Conservation (phyloP, 2,329 filamentous ascomycete genomes). For the Metarhizium humberi region DNA sequence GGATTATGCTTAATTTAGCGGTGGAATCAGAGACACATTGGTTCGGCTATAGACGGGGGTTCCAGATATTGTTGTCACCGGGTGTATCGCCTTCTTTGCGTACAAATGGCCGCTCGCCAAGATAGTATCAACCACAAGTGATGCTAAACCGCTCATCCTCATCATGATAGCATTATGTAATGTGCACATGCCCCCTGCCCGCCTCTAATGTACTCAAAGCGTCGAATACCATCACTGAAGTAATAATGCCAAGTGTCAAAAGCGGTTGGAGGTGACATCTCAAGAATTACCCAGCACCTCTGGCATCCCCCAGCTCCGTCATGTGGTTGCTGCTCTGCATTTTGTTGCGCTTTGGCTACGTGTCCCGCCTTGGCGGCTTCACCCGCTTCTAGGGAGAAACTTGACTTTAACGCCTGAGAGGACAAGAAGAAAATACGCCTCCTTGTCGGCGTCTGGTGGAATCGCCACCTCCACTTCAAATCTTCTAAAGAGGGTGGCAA, state of each 20-base stretch:
- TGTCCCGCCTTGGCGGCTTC: neutral
- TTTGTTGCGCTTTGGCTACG: neutral
- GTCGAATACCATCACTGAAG: neutral
- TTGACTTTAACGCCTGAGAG: slow-evolving; percentile 34
- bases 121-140: neutral
- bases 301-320: neutral
- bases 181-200: neutral
- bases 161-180: neutral
- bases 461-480: slow-evolving; percentile 34
- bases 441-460: slow-evolving; percentile 28
- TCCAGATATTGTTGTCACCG: too few species aligned
- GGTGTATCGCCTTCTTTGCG: too few species aligned
- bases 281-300: neutral
- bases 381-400: slow-evolving; percentile 18
- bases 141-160: neutral
- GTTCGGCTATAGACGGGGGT: too few species aligned
- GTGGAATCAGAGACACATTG: too few species aligned
- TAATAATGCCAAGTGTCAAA: neutral
- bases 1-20: too few species aligned
- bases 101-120: too few species aligned
- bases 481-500: slow-evolving; percentile 29
- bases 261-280: neutral
- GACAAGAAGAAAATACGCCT: slow-evolving; percentile 44
- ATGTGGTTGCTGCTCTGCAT: neutral
- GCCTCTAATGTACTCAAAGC: too few species aligned